Evolutionary conservation across 129 eudicot genomes (phyloP).

Genomic region (Silybum marianum): DNA sequence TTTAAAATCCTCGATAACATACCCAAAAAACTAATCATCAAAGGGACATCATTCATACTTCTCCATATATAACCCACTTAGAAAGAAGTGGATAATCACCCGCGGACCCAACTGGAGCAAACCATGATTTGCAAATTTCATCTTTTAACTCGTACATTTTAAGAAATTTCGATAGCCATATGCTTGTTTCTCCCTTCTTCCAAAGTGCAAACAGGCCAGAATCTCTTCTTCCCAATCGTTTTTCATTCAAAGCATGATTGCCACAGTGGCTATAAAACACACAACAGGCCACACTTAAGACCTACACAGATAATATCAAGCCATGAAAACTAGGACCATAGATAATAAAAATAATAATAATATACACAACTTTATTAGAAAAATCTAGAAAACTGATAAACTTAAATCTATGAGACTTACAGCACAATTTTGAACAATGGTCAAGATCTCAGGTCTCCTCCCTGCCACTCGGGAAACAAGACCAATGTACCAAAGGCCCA

Average conservation of each 20-base stretch:
- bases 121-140: slow-evolving; percentile 96
- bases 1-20: slow-evolving; percentile 13
- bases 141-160: slow-evolving; percentile 81
- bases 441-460: slow-evolving; percentile 79
- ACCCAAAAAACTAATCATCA: background rate
- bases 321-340: slow-evolving; percentile 29
- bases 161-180: slow-evolving; percentile 78
- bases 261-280: slow-evolving; percentile 99
- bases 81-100: slow-evolving; percentile 93
- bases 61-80: slow-evolving; percentile 99
- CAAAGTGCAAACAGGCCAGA: slow-evolving; percentile 71
- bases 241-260: slow-evolving; percentile 83
- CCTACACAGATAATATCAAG: slow-evolving; percentile 55
- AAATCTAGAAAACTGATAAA: background rate
- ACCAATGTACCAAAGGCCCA: slow-evolving; percentile 96
- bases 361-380: background rate
- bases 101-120: slow-evolving; percentile 99
- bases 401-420: slow-evolving; percentile 45
- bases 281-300: slow-evolving; percentile 95
- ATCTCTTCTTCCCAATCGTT: slow-evolving; percentile 56
- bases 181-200: slow-evolving; percentile 83
- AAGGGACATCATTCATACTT: slow-evolving; percentile 51
- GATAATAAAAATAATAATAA: background rate
- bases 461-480: slow-evolving; percentile 97
- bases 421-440: slow-evolving; percentile 94